These are phyloP conservation scores for Amaranthus palmeri DNA, from an alignment of 148 eudicot species.

Conservation along the genomic window DNA sequence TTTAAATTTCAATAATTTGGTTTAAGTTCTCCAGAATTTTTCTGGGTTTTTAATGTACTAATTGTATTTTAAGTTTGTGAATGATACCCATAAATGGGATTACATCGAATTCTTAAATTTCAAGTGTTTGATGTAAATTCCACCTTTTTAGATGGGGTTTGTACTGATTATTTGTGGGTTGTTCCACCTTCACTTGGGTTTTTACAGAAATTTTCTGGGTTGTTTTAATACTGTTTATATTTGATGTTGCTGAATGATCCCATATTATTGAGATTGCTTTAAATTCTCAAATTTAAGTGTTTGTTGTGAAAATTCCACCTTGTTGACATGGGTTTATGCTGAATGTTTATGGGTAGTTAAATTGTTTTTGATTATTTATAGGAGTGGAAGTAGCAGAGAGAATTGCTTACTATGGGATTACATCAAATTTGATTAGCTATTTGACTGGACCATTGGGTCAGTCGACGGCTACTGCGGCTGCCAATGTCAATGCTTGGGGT, in stretches of 20 bases:
- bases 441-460: slow-evolving; percentile 52
- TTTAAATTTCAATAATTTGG: neutral
- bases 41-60: too few relatives aligned
- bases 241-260: too few relatives aligned
- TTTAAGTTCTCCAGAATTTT: too few relatives aligned
- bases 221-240: neutral
- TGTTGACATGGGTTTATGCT: neutral
- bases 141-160: neutral
- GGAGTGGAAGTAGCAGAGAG: slow-evolving; percentile 50
- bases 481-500: slow-evolving; percentile 52
- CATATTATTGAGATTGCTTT: too few relatives aligned
- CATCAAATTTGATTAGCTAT: slow-evolving; percentile 48
- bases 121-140: neutral
- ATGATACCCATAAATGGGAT: too few relatives aligned
- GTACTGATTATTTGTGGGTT: neutral
- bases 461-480: slow-evolving; percentile 54
- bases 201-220: neutral
- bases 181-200: neutral
- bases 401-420: slow-evolving; percentile 48
- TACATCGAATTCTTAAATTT: neutral
- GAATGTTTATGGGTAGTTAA: neutral
- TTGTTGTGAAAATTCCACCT: too few relatives aligned
- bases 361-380: slow-evolving; percentile 7
- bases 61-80: too few relatives aligned
- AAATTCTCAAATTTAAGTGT: too few relatives aligned